A percentile compares a stretch with the other conserved stretches of the same genome.
Conservation (phyloP, 1,139 yeast genomes). For the Arxiozyma telluris region DNA sequence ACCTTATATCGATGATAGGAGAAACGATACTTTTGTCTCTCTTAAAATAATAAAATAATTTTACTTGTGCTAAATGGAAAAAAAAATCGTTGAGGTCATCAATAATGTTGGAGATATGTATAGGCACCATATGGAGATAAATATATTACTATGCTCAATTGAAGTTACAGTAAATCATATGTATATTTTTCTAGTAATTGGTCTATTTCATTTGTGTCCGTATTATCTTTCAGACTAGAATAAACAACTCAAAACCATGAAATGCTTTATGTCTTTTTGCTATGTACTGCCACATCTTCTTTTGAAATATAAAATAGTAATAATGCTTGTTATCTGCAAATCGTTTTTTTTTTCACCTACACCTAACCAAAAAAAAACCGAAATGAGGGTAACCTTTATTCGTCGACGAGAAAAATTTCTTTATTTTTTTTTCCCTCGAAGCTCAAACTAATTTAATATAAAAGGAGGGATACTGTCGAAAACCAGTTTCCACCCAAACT, state of each 20-base stretch:
- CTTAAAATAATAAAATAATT: too few species aligned
- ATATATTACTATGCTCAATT: conserved; percentile 70
- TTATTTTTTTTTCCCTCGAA: not conserved
- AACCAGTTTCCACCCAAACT: not conserved
- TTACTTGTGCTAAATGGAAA: too few species aligned
- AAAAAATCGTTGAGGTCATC: too few species aligned
- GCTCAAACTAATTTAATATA: not conserved
- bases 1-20: too few species aligned
- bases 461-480: not conserved
- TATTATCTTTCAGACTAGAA: too few species aligned
- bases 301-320: not conserved
- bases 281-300: not conserved
- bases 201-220: too few species aligned
- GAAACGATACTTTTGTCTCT: too few species aligned
- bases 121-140: conserved; percentile 35
- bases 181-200: too few species aligned
- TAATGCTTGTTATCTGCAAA: not conserved
- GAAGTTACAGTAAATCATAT: conserved; percentile 56
- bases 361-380: not conserved
- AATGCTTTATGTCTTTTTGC: not conserved
- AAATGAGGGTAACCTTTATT: not conserved
- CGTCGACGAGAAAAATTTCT: too few species aligned
- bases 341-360: not conserved
- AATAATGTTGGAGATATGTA: too few species aligned
- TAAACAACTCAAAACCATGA: not conserved